A percentile compares a stretch with the other conserved stretches of the same genome.
Conservation (phyloP, 371 early-diverging fungal species). For the Syncephalastrum monosporum region DNA sequence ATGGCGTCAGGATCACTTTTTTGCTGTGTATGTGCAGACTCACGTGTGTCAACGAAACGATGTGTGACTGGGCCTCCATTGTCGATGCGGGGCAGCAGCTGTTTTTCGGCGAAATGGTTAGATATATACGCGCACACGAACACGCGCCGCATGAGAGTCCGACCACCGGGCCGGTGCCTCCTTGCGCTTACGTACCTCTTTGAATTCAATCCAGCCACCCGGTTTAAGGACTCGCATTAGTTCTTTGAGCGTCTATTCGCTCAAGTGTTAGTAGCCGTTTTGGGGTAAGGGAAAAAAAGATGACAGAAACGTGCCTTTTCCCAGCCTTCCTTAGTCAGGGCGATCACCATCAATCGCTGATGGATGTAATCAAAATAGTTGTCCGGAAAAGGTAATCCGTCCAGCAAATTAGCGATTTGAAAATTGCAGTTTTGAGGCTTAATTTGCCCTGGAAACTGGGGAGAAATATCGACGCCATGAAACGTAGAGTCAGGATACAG, state of each 20-base stretch:
- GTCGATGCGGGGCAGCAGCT: too few relatives aligned
- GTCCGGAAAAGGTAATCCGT: slow-evolving; percentile 50
- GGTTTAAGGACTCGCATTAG: slow-evolving; percentile 41
- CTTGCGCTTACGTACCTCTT: neutral
- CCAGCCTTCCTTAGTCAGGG: slow-evolving; percentile 27
- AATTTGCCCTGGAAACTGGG: slow-evolving; percentile 12
- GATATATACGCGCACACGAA: too few relatives aligned
- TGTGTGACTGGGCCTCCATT: too few relatives aligned
- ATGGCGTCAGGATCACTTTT: too few relatives aligned
- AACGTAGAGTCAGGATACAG: slow-evolving; percentile 13
- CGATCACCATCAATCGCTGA: slow-evolving; percentile 39
- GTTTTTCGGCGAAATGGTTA: too few relatives aligned
- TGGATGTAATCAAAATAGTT: slow-evolving; percentile 53
- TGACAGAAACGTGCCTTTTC: slow-evolving; percentile 2
- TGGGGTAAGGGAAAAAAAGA: too few relatives aligned
- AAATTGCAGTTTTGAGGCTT: slow-evolving; percentile 35
- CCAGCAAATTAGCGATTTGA: slow-evolving; percentile 49
- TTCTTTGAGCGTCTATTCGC: slow-evolving; percentile 11
- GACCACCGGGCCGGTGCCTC: too few relatives aligned
- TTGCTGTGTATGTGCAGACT: too few relatives aligned
- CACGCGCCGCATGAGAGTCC: too few relatives aligned
- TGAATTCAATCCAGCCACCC: slow-evolving; percentile 47
- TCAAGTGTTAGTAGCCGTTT: too few relatives aligned
- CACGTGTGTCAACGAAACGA: too few relatives aligned
- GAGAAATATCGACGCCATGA: slow-evolving; percentile 14